A percentile compares a stretch with the other conserved stretches of the same genome.
Evolutionary conservation across 805 yeast species (phyloP).

Genomic region (Myxozyma kluyveri): DNA sequence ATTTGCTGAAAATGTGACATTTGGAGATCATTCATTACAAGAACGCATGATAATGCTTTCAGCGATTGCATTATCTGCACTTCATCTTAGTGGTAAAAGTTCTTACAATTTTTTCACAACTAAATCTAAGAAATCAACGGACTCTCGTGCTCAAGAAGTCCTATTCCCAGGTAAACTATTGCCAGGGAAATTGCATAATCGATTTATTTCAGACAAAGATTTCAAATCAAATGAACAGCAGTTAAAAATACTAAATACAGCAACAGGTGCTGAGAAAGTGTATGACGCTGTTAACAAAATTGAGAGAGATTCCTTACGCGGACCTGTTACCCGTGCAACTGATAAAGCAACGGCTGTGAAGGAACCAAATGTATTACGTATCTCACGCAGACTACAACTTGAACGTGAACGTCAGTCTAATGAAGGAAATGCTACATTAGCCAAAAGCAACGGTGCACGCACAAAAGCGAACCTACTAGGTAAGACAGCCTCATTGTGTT

Average conservation of each 20-base stretch:
- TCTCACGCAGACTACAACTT: not conserved
- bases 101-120: slow-evolving; percentile 6
- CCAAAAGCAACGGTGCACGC: slow-evolving; percentile 32
- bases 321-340: slow-evolving; percentile 7
- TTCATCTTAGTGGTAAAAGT: slow-evolving; percentile 49
- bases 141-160: not conserved
- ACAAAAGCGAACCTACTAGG: slow-evolving; percentile 41
- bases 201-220: slow-evolving; percentile 39
- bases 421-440: not conserved
- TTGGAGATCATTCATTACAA: slow-evolving; percentile 73
- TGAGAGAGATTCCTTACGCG: not conserved
- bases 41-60: slow-evolving; percentile 70
- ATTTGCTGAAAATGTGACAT: slow-evolving; percentile 46
- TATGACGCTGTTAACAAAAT: slow-evolving; percentile 1
- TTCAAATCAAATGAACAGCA: not conserved
- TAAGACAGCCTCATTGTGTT: slow-evolving; percentile 44
- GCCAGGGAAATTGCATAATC: slow-evolving; percentile 49
- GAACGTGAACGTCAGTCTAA: not conserved
- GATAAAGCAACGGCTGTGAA: not conserved
- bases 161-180: slow-evolving; percentile 44
- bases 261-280: slow-evolving; percentile 17
- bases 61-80: slow-evolving; percentile 64
- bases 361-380: not conserved
- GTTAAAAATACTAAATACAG: slow-evolving; percentile 15
- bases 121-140: not conserved